phyloP scores from a whole-genome alignment of 202 grass and related monocot species.

The Elaeis oleifera region DNA sequence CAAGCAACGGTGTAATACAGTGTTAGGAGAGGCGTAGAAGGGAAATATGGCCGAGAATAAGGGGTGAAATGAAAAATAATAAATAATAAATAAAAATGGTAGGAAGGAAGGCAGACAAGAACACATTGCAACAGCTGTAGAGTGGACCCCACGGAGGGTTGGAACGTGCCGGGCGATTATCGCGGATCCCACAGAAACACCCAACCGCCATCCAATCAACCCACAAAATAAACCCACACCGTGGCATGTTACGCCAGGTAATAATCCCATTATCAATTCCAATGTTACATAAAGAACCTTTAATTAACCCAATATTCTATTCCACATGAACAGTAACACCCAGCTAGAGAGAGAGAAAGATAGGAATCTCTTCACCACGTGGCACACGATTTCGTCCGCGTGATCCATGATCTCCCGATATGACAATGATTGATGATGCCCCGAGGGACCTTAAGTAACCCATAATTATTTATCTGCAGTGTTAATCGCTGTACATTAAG shows the following conservation, averaged over 20 bases:
- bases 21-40: background rate
- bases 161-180: constrained; percentile 95
- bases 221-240: constrained; percentile 49
- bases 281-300: background rate
- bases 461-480: background rate
- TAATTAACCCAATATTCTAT: too few relatives aligned
- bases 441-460: constrained; percentile 28
- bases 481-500: too few relatives aligned
- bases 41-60: background rate
- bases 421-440: constrained; percentile 67
- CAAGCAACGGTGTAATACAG: too few relatives aligned
- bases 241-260: constrained; percentile 56
- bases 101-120: constrained; percentile 50
- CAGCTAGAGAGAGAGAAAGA: background rate
- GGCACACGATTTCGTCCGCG: constrained; percentile 61
- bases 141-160: constrained; percentile 44
- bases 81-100: constrained; percentile 10
- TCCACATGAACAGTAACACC: too few relatives aligned
- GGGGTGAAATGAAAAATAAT: constrained; percentile 3
- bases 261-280: constrained; percentile 26
- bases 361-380: constrained; percentile 57
- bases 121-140: constrained; percentile 92
- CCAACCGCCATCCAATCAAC: constrained; percentile 19
- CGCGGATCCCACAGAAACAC: constrained; percentile 40
- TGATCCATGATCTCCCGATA: constrained; percentile 35